Evolutionary conservation across 805 yeast genomes (phyloP), one percentile per base, ranked within the genome.

Genomic region (Metschnikowia sp.): DNA sequence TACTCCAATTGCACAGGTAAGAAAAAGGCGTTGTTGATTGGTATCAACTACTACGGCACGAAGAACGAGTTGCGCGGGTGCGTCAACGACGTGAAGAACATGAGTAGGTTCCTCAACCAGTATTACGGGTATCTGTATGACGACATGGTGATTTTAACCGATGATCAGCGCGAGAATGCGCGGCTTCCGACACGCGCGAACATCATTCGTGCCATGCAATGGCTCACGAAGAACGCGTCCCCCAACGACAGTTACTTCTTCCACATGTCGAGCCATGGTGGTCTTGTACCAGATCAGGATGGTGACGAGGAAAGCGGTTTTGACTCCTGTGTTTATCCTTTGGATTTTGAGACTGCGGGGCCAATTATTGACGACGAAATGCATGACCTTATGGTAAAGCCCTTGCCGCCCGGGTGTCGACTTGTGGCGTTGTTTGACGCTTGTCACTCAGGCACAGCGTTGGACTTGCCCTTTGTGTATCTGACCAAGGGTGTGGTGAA

Each of bases 251-350:
- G 89, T 8, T 65, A 88, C 42, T 83, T 88, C 56, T 81, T 88
- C 75, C 96, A 88, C 63, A 88, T 84, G 61, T 85, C 94, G 0
- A 94, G 96, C 8, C 96, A 88, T 61, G 96, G 96, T 30, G 89
- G 94, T 2, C 86, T 82, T 59, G 79, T 82, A 4, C 66, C 71
- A 40, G 96, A 88, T 62, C 60, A 68, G 32, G 80, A 82, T 57
- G 89, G 89, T 22, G 94, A 86, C 59, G 92, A 86, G 58, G 87
- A 77, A 15, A 86, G 82, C 56, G 89, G 89, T 0, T 75, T 70
- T 58, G 91, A 85, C 63, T 88, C 84, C 59, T 81, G 81, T 5
- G 81, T 86, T 48, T 84, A 84, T 53, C 91, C 92, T 0, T 75
- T 85, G 28, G 92, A 86, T 65, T 87, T 82, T 61, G 78, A 85